phyloP scores from a whole-genome alignment of 495 filamentous ascomycete genomes.

The Aspergillus heteromorphus region DNA sequence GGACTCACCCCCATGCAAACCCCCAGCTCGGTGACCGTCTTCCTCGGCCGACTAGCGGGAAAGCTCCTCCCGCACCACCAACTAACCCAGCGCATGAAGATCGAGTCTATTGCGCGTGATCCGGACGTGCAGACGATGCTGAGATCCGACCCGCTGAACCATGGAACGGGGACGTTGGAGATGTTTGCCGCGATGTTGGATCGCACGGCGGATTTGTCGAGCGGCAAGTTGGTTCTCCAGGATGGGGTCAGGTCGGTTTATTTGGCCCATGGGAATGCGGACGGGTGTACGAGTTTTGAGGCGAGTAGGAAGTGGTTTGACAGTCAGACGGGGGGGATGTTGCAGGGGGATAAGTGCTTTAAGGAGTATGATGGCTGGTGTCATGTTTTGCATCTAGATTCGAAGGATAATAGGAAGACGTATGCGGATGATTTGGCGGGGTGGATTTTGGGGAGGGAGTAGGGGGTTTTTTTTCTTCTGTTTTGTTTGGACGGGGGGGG shows the following conservation, averaged over 20 bases:
- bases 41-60: conserved; percentile 58
- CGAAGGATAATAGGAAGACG: conserved; percentile 50
- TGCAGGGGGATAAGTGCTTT: conserved; percentile 55
- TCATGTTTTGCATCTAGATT: conserved; percentile 70
- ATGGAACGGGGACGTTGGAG: conserved; percentile 75
- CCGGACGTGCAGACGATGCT: not conserved
- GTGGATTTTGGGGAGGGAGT: conserved; percentile 60
- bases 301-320: conserved; percentile 58
- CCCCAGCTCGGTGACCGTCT: conserved; percentile 53
- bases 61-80: conserved; percentile 57
- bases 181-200: conserved; percentile 71
- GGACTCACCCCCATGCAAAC: conserved; percentile 56
- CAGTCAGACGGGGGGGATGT: conserved; percentile 37
- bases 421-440: conserved; percentile 67
- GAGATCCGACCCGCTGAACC: conserved; percentile 43
- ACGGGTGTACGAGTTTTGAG: conserved; percentile 58
- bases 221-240: conserved; percentile 23
- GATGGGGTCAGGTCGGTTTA: conserved; percentile 49
- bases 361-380: conserved; percentile 71
- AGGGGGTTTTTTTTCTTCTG: too few species aligned
- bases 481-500: not conserved
- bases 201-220: conserved; percentile 34
- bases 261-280: conserved; percentile 58
- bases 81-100: conserved; percentile 45
- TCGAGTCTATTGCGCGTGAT: conserved; percentile 1